Evolutionary conservation across 78 protist species (phyloP).

Genomic region (Pelomyxa schiedti): DNA sequence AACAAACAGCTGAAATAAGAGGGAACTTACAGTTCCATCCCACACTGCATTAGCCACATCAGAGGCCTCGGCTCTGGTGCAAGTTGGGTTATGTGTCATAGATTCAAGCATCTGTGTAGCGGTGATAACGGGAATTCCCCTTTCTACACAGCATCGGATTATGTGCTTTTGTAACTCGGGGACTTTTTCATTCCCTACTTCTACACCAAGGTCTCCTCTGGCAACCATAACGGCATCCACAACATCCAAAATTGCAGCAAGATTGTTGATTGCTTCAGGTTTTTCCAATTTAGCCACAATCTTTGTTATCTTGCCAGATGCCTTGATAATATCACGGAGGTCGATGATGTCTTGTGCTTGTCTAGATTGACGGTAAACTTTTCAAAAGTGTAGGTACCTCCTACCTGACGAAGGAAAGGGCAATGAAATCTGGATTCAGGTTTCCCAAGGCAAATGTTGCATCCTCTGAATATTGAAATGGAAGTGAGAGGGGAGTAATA

Average conservation of each 20-base stretch:
- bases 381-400: too few species aligned
- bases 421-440: constrained; percentile 51
- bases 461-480: neutral
- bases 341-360: constrained; percentile 41
- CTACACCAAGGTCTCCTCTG: constrained; percentile 88
- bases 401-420: constrained; percentile 72
- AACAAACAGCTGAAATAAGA: too few species aligned
- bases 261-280: constrained; percentile 52
- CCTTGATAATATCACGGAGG: constrained; percentile 24
- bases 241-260: constrained; percentile 63
- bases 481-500: neutral
- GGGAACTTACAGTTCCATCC: too few species aligned
- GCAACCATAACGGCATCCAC: constrained; percentile 91
- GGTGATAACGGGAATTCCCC: constrained; percentile 48
- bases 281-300: constrained; percentile 85
- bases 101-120: constrained; percentile 68
- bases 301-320: constrained; percentile 18
- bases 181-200: constrained; percentile 66
- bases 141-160: constrained; percentile 48
- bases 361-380: too few species aligned
- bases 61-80: constrained; percentile 86
- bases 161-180: constrained; percentile 75
- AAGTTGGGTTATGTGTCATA: constrained; percentile 76
- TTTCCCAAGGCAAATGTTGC: too few species aligned
- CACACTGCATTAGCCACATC: constrained; percentile 70